Base-by-base conservation (phyloP, 345 rosid species). In the Tarenaya hassleriana region DNA sequence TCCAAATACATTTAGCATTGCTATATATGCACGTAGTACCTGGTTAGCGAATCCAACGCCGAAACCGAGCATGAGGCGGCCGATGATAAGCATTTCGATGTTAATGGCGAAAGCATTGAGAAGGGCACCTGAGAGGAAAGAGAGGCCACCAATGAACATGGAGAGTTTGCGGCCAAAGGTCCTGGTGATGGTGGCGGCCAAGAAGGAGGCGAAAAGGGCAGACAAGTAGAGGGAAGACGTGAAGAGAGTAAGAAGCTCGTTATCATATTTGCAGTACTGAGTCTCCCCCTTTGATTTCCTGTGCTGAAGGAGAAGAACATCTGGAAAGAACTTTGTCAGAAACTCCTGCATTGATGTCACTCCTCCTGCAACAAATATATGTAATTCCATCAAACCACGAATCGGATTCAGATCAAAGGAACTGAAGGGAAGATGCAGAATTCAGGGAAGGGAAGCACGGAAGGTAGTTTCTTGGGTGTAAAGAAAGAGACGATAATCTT, bases 11-110 rank as follows among this genome's bases (percentile, higher is more conserved):
- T 2, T n/a, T 24, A 24, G 29, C 29, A 5, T 24, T 24, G 29
- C 8, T 6, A 40, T 33, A 33, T 4, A 43, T 9, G 42, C 8
- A 47, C 14, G 7, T 48, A 14, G 55, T 31, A 74, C 82, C 75
- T 75, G 84, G 53, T 75, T 79, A 40, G 81, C 75, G 14, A 79
- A 79, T 8, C 84, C 84, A 52, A 76, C 81, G 21, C 81, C 84
- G 0, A 79, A 73, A 10, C 84, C 84, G 14, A 79, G 84, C 58
- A 73, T 50, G 18, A 79, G 34, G 15, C 84, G 73, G 34, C 84
- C 84, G 10, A 79, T 29, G 41, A 79, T 79, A n/a, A 76, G 78
- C 79, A 71, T 75, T 0, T 54, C 67, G 1, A 76, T 62, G 12
- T 71, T 71, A 3, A 14, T 7, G 11, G 81, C 81, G 1, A 58